phyloP scores from a whole-genome alignment of 768 basidiomycete genomes.

The Psilocybe sp. region DNA sequence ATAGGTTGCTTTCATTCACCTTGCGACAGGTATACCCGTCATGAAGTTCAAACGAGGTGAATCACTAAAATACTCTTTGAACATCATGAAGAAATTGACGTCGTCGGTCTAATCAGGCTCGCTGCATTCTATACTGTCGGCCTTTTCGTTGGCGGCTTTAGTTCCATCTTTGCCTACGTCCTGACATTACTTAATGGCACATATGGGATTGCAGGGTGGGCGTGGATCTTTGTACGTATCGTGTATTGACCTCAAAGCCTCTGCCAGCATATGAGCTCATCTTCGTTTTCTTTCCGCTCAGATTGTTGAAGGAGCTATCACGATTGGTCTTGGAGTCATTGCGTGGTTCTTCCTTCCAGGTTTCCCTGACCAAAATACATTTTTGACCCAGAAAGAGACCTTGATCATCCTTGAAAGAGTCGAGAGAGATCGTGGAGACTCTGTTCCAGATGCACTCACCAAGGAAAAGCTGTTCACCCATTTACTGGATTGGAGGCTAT shows the following conservation, averaged over 20 bases:
- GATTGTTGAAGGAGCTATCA: slow-evolving; percentile 48
- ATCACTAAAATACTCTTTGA: too few relatives aligned
- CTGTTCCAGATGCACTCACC: slow-evolving; percentile 41
- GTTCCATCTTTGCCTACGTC: slow-evolving; percentile 44
- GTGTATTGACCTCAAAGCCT: too few relatives aligned
- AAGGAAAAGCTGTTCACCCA: slow-evolving; percentile 32
- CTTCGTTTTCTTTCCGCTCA: too few relatives aligned
- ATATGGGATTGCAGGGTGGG: slow-evolving; percentile 43
- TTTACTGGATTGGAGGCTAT: slow-evolving; percentile 47
- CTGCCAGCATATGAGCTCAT: too few relatives aligned
- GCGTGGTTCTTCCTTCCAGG: slow-evolving; percentile 43
- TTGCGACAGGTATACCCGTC: slow-evolving; percentile 28
- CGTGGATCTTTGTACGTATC: slow-evolving; percentile 41
- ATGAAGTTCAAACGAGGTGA: slow-evolving; percentile 46
- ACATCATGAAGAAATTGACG: too few relatives aligned
- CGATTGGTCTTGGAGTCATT: slow-evolving; percentile 39
- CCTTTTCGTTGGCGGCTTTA: slow-evolving; percentile 42
- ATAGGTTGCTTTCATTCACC: too few relatives aligned
- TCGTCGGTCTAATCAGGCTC: slow-evolving; percentile 13
- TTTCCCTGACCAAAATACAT: slow-evolving; percentile 48
- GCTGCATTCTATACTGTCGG: slow-evolving; percentile 46
- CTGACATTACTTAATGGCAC: slow-evolving; percentile 40
- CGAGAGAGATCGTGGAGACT: slow-evolving; percentile 48
- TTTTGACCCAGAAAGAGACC: slow-evolving; percentile 40
- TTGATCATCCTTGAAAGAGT: slow-evolving; percentile 39